Evolutionary conservation across 441 rosid species (phyloP), one percentile per base, ranked within the genome.

Genomic region (Adansonia rubrostipa): DNA sequence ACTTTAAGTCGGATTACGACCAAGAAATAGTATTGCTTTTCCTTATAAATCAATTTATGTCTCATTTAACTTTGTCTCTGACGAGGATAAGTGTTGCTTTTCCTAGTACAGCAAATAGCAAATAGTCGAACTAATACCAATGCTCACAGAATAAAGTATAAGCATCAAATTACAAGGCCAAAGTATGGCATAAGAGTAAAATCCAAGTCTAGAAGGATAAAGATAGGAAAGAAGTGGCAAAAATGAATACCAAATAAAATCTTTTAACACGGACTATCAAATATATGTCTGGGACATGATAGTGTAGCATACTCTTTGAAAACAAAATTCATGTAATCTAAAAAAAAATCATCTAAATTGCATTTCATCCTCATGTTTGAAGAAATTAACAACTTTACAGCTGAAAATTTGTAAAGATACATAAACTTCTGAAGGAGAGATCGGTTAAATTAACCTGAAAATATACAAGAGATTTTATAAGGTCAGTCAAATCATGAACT

Each of bases 141-240:
- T 0, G 14, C 24, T 36, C 6, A 66, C 20, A 20, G 11, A 15
- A 17, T 17, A 66, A 66, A 33, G 70, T 40, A 24, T 63, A 2
- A 13, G 67, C 44, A 28, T 15, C 50, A 42, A 65, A 65, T 19
- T n/a, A 36, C 14, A 42, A 5, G 68, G 14, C 53, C 51, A 44
- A n/a, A n/a, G 28, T 66, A 4, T 14, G 44, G 24, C 71, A 17
- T 17, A n/a, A 66, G 13, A 42, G 71, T 42, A 44, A 3, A 66
- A 66, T 40, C 71, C 24, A 13, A 66, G 71, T 9, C 71, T 17
- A 66, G 51, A 66, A 66, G 48, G 6, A 66, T 42, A 42, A n/a
- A 63, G 44, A 44, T 33, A 63, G 28, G 71, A 51, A 66, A 66
- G 24, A 66, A 64, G 0, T 40, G 13, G 50, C 48, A 65, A 65